A percentile compares a stretch with the other conserved stretches of the same genome.
Evolutionary conservation across 192 early-diverging fungal species (phyloP).

Genomic region (Thoreauomyces humboldtii): DNA sequence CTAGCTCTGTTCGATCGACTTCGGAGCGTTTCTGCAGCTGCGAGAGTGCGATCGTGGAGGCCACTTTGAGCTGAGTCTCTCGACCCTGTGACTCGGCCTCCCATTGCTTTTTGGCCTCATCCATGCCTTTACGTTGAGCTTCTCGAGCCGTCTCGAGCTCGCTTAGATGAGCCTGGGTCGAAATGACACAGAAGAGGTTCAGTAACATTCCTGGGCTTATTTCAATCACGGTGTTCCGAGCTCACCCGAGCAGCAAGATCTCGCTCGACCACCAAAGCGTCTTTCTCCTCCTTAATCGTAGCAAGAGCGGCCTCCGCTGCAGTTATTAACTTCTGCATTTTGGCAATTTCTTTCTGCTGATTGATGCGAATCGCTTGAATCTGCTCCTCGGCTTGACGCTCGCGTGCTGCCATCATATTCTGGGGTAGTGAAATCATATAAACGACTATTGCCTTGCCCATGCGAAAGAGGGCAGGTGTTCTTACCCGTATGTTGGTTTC

Average conservation of each 20-base stretch:
- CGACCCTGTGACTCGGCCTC: slow-evolving; percentile 36
- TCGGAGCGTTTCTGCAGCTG: slow-evolving; percentile 38
- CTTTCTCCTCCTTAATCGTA: neutral
- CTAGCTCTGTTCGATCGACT: slow-evolving; percentile 31
- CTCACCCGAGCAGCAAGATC: too few relatives aligned
- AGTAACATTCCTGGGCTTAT: too few relatives aligned
- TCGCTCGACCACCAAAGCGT: too few relatives aligned
- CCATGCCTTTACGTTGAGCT: slow-evolving; percentile 24
- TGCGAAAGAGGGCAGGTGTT: neutral
- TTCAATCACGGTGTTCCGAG: too few relatives aligned
- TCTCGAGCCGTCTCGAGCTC: too few relatives aligned
- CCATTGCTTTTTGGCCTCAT: slow-evolving; percentile 30
- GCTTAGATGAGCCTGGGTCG: too few relatives aligned
- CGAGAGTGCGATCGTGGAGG: slow-evolving; percentile 33
- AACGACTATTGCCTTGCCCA: neutral
- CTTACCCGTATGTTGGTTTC: neutral
- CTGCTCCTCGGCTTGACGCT: slow-evolving; percentile 10
- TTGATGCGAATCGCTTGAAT: slow-evolving; percentile 19
- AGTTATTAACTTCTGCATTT: slow-evolving; percentile 15
- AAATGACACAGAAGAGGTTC: too few relatives aligned
- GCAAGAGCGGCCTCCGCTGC: slow-evolving; percentile 2
- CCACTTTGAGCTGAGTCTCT: slow-evolving; percentile 49
- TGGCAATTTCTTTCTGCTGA: slow-evolving; percentile 22
- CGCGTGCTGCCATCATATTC: neutral
- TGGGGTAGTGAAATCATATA: neutral